Conservation (phyloP, 352 stramenopile species). For the Blastocystis hominis region DNA sequence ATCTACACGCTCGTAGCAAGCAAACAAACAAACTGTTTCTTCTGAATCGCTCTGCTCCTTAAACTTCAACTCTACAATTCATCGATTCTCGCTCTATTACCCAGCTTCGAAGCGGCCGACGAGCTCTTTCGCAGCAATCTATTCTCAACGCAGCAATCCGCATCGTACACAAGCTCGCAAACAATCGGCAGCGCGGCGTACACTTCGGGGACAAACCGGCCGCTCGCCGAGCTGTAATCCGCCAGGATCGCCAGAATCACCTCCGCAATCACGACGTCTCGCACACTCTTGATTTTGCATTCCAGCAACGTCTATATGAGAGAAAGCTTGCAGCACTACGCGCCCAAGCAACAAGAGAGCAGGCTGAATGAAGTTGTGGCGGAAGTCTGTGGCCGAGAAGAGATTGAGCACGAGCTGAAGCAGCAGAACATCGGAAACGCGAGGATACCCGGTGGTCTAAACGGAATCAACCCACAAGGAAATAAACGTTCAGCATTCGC, state of each 20-base stretch:
- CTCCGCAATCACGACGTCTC: not conserved
- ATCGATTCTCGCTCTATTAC: not conserved
- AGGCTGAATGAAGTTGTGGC: constrained; percentile 7
- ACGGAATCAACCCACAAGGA: not conserved
- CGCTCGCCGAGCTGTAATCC: not conserved
- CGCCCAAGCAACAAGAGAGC: not conserved
- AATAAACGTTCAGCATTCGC: not conserved
- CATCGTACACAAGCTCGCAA: not conserved
- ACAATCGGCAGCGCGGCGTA: not conserved
- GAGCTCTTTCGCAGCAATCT: not conserved
- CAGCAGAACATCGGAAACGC: constrained; percentile 17
- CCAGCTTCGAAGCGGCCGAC: not conserved
- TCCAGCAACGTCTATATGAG: not conserved
- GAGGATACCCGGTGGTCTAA: not conserved
- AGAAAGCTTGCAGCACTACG: not conserved
- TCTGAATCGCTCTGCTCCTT: not conserved
- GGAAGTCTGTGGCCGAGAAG: constrained; percentile 23
- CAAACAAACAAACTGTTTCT: not conserved
- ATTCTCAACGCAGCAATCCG: not conserved
- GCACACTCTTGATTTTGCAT: not conserved
- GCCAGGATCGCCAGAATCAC: not conserved
- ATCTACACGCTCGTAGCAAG: not conserved
- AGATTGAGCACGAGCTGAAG: not conserved
- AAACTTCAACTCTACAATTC: not conserved
- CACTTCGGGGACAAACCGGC: not conserved